phyloP scores from a whole-genome alignment of 106 monocot species.

The Vanilla planifolia region DNA sequence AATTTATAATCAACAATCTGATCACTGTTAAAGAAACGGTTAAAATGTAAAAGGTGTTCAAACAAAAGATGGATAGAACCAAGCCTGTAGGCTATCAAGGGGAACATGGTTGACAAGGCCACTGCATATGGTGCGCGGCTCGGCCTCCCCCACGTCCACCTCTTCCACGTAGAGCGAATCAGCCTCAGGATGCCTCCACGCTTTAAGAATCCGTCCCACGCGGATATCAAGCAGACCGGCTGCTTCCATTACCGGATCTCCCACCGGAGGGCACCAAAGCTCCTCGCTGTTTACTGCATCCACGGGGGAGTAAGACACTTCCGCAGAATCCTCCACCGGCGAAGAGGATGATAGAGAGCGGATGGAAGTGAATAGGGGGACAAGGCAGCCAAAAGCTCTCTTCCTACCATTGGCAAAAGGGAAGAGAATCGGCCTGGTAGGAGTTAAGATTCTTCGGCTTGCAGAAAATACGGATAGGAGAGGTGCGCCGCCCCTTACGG shows the following conservation, averaged over 20 bases:
- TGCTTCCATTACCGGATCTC: slow-evolving; percentile 33
- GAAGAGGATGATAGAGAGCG: background rate
- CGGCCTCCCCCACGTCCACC: slow-evolving; percentile 76
- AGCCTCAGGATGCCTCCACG: slow-evolving; percentile 83
- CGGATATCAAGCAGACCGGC: slow-evolving; percentile 65
- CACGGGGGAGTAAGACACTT: background rate
- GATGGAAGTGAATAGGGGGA: background rate
- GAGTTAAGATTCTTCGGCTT: background rate
- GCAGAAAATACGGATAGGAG: background rate
- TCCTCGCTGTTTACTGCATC: background rate
- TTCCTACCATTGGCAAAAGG: background rate
- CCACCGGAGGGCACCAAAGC: background rate
- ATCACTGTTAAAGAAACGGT: too few species aligned
- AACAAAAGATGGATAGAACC: background rate
- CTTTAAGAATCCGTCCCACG: slow-evolving; percentile 60
- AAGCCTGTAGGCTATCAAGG: slow-evolving; percentile 53
- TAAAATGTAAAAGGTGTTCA: too few species aligned
- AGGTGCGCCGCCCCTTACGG: too few species aligned
- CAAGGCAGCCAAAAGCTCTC: background rate
- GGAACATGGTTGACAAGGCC: slow-evolving; percentile 80
- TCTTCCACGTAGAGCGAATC: slow-evolving; percentile 92
- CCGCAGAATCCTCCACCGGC: background rate
- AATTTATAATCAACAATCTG: too few species aligned
- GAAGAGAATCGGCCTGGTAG: background rate
- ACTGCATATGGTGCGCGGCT: slow-evolving; percentile 89